Percentiles rank a stretch among this genome's conserved stretches.
These are phyloP conservation scores for Citrus sinensis DNA, from an alignment of 345 rosid genomes.

Conservation along the genomic window DNA sequence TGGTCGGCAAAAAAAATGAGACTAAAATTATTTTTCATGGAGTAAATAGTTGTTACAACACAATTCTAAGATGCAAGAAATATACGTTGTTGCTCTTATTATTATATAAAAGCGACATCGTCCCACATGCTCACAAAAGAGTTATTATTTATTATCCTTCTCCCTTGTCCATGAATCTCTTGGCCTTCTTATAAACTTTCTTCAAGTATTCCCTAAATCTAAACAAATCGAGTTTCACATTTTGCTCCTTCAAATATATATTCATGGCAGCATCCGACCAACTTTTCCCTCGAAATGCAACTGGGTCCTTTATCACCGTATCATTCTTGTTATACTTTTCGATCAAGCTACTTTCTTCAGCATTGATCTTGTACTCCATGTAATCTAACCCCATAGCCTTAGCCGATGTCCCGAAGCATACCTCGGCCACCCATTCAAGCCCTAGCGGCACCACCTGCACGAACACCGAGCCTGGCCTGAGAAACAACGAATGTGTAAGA, in stretches of 20 bases:
- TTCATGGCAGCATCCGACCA: slow-evolving; percentile 46
- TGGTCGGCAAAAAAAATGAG: too few species aligned
- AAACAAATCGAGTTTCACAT: slow-evolving; percentile 41
- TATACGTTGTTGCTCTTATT: not conserved
- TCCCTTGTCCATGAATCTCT: slow-evolving; percentile 33
- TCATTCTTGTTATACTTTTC: slow-evolving; percentile 43
- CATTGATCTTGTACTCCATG: slow-evolving; percentile 31
- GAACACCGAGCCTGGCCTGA: slow-evolving; percentile 43
- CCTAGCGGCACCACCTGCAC: slow-evolving; percentile 60
- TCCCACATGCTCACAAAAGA: not conserved
- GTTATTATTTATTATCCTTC: not conserved
- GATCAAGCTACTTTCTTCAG: slow-evolving; percentile 46
- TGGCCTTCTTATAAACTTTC: slow-evolving; percentile 36
- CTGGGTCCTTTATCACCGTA: slow-evolving; percentile 42
- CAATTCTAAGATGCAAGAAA: too few species aligned
- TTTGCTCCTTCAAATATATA: slow-evolving; percentile 58
- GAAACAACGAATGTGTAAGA: slow-evolving; percentile 50
- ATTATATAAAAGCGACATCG: not conserved
- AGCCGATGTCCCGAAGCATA: slow-evolving; percentile 35
- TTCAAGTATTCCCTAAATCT: slow-evolving; percentile 42
- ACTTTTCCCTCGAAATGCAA: slow-evolving; percentile 20
- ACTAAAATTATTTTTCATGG: too few species aligned
- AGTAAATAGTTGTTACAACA: too few species aligned
- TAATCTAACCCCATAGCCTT: slow-evolving; percentile 47
- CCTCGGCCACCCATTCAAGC: slow-evolving; percentile 35